Evolutionary conservation across 768 basidiomycete species (phyloP).

Genomic region (Suillus variegatus): DNA sequence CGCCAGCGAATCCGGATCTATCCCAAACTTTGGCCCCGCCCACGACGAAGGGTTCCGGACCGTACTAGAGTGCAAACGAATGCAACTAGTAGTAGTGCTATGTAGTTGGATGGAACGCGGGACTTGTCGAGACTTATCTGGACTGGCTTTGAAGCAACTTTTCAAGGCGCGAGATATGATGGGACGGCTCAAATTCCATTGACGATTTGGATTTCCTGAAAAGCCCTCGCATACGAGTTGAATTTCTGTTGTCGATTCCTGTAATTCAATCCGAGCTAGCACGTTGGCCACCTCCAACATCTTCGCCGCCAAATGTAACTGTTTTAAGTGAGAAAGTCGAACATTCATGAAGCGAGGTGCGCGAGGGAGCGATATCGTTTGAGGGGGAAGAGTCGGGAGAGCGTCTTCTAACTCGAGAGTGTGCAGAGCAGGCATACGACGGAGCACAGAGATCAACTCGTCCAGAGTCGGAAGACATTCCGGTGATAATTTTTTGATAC

Average conservation of each 20-base stretch:
- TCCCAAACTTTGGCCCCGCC: background rate
- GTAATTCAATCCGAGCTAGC: background rate
- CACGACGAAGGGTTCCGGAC: background rate
- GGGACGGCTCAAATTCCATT: background rate
- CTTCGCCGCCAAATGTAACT: background rate
- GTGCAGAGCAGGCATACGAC: conserved; percentile 35
- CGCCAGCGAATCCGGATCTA: background rate
- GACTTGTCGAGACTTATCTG: background rate
- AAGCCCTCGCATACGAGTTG: background rate
- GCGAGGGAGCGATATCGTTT: background rate
- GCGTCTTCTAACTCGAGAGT: conserved; percentile 36
- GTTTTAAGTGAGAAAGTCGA: background rate
- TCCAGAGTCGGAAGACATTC: conserved; percentile 30
- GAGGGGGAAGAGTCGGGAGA: conserved; percentile 24
- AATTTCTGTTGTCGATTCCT: background rate
- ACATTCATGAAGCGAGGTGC: background rate
- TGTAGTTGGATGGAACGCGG: background rate
- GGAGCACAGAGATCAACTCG: conserved; percentile 34
- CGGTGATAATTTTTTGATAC: conserved; percentile 30
- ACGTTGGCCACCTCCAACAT: background rate
- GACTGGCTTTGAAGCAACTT: background rate
- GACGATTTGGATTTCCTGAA: background rate
- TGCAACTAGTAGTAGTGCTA: too few species aligned
- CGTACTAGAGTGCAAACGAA: background rate
- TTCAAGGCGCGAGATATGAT: background rate